Base-by-base conservation (phyloP, 805 yeast genomes). In the Suhomyces pyralidae region DNA sequence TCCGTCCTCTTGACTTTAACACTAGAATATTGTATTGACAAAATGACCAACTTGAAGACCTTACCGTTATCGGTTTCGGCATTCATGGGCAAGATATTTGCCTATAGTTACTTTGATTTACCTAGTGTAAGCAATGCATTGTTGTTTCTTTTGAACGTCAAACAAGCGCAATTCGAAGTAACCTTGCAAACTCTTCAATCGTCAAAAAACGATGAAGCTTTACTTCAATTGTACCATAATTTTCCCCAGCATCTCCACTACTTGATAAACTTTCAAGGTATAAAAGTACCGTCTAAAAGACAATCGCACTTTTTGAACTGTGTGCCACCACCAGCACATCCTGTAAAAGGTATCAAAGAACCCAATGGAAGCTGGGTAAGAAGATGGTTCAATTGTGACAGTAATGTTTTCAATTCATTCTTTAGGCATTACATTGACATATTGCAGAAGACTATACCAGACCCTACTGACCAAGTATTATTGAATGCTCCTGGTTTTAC, bases 11-110 rank as follows among this genome's bases (percentile, higher is more conserved):
- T 87, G 24, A 63, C 73, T n/a, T 71, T 74, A 40, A 85, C 93
- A 1, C 67, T 84, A 50, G 80, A 78, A 47, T 79, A 74, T 58
- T 74, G 82, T 50, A 73, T 86, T 10, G 64, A 69, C 48, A 77
- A 79, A 57, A 68, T 84, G 52, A 63, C 68, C 32, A 69, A 75
- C 46, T 60, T 76, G 51, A 84, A 84, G 56, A 73, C 73, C 22
- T 70, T 84, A 9, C 76, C 88, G 0, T 65, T 83, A n/a, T 74
- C 86, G 5, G 66, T 80, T 19, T 74, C 82, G 20, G 90, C 90
- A 3, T 85, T 86, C 58, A 71, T 83, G 10, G 93, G 93, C 5
- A 86, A 87, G 60, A 78, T 84, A 3, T 79, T 87, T 63, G 91
- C 91, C 1, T 81, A 83, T 61, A 71, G 83, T 3, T 87, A 78